Evolutionary conservation across 2,329 filamentous ascomycete genomes (phyloP).

Genomic region (Nectriaceae sp.): DNA sequence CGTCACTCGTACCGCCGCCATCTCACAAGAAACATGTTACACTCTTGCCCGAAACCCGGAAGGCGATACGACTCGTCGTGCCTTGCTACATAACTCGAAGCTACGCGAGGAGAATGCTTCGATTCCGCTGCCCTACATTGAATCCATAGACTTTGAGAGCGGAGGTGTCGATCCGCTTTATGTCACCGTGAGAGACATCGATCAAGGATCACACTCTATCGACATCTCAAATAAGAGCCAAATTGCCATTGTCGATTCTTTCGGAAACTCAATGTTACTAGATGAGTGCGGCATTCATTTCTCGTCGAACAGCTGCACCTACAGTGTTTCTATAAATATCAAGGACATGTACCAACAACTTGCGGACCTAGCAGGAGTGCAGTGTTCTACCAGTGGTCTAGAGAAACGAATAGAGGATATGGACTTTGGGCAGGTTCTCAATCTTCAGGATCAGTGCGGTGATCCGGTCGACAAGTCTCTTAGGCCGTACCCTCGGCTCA

Average conservation of each 20-base stretch:
- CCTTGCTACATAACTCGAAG: conserved; percentile 34
- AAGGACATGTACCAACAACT: conserved; percentile 37
- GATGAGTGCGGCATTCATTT: conserved; percentile 37
- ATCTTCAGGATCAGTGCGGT: conserved; percentile 38
- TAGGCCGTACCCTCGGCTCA: conserved; percentile 32
- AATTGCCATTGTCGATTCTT: conserved; percentile 33
- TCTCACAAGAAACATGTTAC: conserved; percentile 34
- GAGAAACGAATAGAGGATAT: conserved; percentile 27
- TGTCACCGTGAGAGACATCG: conserved; percentile 33
- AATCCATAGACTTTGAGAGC: conserved; percentile 37
- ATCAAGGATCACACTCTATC: conserved; percentile 29
- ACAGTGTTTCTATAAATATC: conserved; percentile 35
- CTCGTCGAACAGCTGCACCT: conserved; percentile 34
- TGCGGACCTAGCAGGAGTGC: conserved; percentile 30
- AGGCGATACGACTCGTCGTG: conserved; percentile 25
- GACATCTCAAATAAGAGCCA: conserved; percentile 37
- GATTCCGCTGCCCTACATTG: conserved; percentile 39
- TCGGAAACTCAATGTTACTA: conserved; percentile 35
- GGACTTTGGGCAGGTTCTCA: conserved; percentile 34
- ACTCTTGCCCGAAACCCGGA: conserved; percentile 26
- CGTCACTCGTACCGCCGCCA: conserved; percentile 30
- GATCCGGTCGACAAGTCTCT: conserved; percentile 28
- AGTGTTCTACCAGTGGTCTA: conserved; percentile 28
- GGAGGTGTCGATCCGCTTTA: conserved; percentile 35
- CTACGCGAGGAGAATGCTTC: conserved; percentile 31